Evolutionary conservation across 768 basidiomycete species (phyloP).

Genomic region (Agaricus subrufescens): DNA sequence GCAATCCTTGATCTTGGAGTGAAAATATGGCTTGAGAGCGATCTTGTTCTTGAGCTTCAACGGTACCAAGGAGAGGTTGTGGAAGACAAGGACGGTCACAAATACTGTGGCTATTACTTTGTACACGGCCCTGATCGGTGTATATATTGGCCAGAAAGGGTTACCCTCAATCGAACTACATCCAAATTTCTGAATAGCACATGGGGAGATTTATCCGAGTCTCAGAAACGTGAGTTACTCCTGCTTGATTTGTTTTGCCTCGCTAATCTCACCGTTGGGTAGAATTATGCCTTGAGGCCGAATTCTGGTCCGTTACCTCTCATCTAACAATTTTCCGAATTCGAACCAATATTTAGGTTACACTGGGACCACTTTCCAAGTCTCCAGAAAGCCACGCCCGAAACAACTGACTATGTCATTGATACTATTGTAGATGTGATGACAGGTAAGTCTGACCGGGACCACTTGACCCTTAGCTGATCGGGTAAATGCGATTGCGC

Average conservation of each 20-base stretch:
- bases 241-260: background rate
- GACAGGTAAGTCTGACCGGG: background rate
- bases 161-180: background rate
- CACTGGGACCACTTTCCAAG: slow-evolving; percentile 4
- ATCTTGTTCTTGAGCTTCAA: background rate
- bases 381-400: background rate
- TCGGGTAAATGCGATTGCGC: background rate
- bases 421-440: background rate
- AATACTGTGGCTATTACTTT: slow-evolving; percentile 7
- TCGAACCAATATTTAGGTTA: background rate
- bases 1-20: background rate
- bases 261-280: background rate
- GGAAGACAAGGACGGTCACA: background rate
- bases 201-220: background rate
- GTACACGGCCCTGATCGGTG: background rate
- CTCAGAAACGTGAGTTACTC: background rate
- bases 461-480: no score
- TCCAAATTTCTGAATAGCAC: background rate
- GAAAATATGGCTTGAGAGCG: background rate
- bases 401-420: background rate
- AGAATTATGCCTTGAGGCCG: slow-evolving; percentile 4
- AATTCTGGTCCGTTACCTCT: background rate
- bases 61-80: no score
- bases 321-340: background rate
- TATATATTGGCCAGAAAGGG: slow-evolving; percentile 3